A percentile compares a stretch with the other conserved stretches of the same genome.
Conservation (phyloP, 192 early-diverging fungal genomes). For the Linnemannia hyalina region DNA sequence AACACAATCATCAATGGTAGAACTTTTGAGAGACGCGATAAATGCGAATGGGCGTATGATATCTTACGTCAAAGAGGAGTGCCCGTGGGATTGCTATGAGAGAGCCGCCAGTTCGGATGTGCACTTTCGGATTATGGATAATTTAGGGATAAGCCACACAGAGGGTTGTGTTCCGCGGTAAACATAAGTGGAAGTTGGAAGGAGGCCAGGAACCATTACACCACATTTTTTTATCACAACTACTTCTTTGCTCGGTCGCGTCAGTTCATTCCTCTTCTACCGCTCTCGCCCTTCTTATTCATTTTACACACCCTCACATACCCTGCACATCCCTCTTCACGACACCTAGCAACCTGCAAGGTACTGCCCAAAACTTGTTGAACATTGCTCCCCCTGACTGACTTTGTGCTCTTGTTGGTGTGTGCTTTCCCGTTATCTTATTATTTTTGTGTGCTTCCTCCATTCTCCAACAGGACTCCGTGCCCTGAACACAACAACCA, state of each 20-base stretch:
- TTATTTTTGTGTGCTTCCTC: not conserved
- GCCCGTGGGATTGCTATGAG: not conserved
- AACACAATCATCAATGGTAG: slow-evolving; percentile 3
- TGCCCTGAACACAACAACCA: not conserved
- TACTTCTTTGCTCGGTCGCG: not conserved
- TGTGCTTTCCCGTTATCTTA: not conserved
- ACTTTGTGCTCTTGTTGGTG: no score
- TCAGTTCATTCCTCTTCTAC: not conserved
- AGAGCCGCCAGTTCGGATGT: slow-evolving; percentile 6
- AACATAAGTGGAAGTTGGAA: not conserved
- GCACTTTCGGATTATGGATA: not conserved
- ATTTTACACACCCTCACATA: no score
- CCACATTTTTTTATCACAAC: not conserved
- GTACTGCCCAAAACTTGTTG: no score
- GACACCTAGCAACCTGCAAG: no score
- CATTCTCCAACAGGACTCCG: not conserved
- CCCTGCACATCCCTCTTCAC: no score
- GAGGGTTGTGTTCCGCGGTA: not conserved
- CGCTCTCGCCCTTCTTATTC: no score
- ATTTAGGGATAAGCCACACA: not conserved
- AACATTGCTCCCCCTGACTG: no score
- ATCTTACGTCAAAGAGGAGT: not conserved
- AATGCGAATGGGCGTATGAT: not conserved
- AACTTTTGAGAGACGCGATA: not conserved
- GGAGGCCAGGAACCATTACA: not conserved